Evolutionary conservation across 352 stramenopile species (phyloP).

Genomic region (Globisporangium parvum): DNA sequence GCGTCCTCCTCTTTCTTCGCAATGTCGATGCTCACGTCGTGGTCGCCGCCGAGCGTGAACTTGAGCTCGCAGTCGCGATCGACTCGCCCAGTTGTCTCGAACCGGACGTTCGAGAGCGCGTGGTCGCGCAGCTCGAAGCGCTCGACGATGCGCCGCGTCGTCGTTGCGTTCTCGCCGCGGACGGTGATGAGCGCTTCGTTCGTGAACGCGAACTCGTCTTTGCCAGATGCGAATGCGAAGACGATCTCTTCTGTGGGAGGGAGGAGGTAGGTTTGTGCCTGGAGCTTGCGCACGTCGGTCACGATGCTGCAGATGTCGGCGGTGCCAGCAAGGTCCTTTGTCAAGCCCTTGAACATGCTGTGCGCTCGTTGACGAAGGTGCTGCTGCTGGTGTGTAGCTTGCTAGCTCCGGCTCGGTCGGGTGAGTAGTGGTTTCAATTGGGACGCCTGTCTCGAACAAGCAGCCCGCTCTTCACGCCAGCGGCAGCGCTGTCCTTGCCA

Average conservation of each 20-base stretch:
- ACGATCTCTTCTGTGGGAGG: conserved; percentile 32
- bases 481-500: no score
- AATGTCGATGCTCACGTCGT: conserved; percentile 45
- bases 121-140: conserved; percentile 38
- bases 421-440: no score
- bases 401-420: no score
- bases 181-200: conserved; percentile 46
- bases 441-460: no score
- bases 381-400: no score
- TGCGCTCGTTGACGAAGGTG: no score
- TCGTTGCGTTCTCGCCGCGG: conserved; percentile 33
- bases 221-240: conserved; percentile 44
- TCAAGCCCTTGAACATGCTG: conserved; percentile 38
- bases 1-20: conserved; percentile 36
- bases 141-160: conserved; percentile 42
- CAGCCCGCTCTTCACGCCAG: no score
- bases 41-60: conserved; percentile 34
- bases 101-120: conserved; percentile 23
- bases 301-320: conserved; percentile 48
- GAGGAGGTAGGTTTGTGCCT: conserved; percentile 38
- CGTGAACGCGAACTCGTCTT: conserved; percentile 63
- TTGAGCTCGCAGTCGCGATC: conserved; percentile 68
- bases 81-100: conserved; percentile 48
- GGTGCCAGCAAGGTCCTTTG: conserved; percentile 37
- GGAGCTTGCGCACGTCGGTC: conserved; percentile 35